Evolutionary conservation across 495 filamentous ascomycete genomes (phyloP), one percentile per base, ranked within the genome.

Genomic region (Patellaria atrata): DNA sequence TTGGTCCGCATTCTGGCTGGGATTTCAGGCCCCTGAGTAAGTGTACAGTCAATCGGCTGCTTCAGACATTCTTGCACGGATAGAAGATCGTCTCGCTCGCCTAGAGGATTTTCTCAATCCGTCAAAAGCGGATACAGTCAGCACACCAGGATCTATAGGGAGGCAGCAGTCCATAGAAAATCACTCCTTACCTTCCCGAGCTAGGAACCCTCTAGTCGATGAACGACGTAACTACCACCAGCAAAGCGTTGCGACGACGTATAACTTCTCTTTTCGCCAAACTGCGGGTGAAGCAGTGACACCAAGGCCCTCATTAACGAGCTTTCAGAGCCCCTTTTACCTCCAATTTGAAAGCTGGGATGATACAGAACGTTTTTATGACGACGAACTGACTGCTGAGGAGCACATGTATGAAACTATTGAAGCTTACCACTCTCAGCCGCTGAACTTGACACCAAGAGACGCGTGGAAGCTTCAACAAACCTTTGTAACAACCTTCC

Each of bases 261-360:
- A 46, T 16, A 38, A 46, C 16, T 41, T 41, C 27, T 33, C 43
- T 6, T 46, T 41, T 38, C 43, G 43, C 8, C 43, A 46, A 27
- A 46, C 38, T 7, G n/a, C 43, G 1, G 35, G 37, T 12, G 43
- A 46, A 25, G 43, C 43, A 7, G 30, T 41, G n/a, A 46, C 38
- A 2, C 27, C 43, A 12, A 25, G 43, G 16, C 43, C 43, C 8
- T 41, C 37, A 11, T 28, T 46, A 33, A 14, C 41, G 1, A 41
- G 30, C 21, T 46, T 46, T 16, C 19, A 27, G 4, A 32, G 37
- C n/a, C 43, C 43, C 14, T 20, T 25, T 10, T 46, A 41, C 22
- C 41, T 46, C 20, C 32, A 32, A 25, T 31, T 37, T 13, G 43
- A 46, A 19, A 37, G 38, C 32, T 46, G 43, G 43, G 43, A 46